Conservation (phyloP, 805 yeast species). For the Yarrowia phangngaensis region DNA sequence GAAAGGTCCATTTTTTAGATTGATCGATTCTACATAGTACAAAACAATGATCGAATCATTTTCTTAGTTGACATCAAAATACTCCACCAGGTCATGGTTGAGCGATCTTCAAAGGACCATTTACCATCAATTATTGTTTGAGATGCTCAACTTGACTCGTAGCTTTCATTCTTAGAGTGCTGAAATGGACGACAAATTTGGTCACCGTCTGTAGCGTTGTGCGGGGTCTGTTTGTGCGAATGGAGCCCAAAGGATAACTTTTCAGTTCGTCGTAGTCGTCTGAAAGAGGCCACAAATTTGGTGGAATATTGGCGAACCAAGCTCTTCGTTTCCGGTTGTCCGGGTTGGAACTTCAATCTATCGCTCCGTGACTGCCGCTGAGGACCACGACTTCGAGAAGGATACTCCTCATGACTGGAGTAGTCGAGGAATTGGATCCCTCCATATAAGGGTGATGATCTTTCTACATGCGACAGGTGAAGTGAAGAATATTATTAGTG, state of each 20-base stretch:
- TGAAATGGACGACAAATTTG: constrained; percentile 95
- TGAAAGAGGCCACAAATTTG: constrained; percentile 73
- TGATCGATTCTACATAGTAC: constrained; percentile 71
- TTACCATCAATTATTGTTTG: constrained; percentile 56
- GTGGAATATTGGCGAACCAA: no score
- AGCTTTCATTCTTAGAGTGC: constrained; percentile 75
- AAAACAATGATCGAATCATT: constrained; percentile 90
- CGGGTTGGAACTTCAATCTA: no score
- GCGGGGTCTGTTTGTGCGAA: constrained; percentile 90
- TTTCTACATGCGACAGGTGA: no score
- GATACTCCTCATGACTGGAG: no score
- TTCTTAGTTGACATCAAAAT: constrained; percentile 94
- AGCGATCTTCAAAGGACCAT: constrained; percentile 90
- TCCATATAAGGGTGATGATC: no score
- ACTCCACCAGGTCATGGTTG: constrained; percentile 82
- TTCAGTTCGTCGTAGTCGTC: constrained; percentile 77
- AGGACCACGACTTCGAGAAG: no score
- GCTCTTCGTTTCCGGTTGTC: no score
- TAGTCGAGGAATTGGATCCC: no score
- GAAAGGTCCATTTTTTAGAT: constrained; percentile 92
- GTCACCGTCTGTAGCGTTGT: constrained; percentile 98
- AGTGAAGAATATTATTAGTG: no score
- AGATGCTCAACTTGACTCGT: constrained; percentile 72
- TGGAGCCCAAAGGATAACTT: constrained; percentile 86
- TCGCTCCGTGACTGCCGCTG: no score